Percentiles rank a stretch among this genome's conserved stretches.
Conservation (phyloP, 2,329 filamentous ascomycete genomes). For the Orbilia javanica region DNA sequence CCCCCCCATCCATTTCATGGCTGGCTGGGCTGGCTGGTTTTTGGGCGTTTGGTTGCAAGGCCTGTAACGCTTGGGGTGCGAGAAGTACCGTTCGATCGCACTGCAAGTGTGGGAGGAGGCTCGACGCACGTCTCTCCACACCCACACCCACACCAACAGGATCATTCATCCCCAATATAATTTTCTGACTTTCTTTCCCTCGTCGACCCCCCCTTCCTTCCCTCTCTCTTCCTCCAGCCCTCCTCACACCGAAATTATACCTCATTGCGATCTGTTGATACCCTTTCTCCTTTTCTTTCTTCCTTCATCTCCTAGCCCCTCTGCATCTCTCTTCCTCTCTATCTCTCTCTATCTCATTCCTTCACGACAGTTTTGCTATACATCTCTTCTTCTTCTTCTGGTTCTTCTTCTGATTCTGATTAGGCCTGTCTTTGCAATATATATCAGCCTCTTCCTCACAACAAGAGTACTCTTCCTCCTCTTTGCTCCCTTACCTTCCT, state of each 20-base stretch:
- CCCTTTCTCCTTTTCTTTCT: slow-evolving; percentile 29
- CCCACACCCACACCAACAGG: slow-evolving; percentile 57
- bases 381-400: not conserved
- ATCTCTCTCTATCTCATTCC: slow-evolving; percentile 34
- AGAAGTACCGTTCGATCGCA: slow-evolving; percentile 34
- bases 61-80: slow-evolving; percentile 31
- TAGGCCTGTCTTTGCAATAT: slow-evolving; percentile 13
- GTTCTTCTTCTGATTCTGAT: too few species aligned
- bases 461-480: not conserved
- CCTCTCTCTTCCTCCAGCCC: slow-evolving; percentile 33
- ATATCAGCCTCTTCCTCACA: slow-evolving; percentile 16
- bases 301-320: slow-evolving; percentile 9
- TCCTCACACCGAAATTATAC: slow-evolving; percentile 22
- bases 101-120: slow-evolving; percentile 32
- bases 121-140: slow-evolving; percentile 42
- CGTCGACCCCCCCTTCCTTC: slow-evolving; percentile 40
- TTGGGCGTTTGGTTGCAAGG: slow-evolving; percentile 32
- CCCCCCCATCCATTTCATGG: slow-evolving; percentile 35
- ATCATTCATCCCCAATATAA: slow-evolving; percentile 58
- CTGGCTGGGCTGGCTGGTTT: slow-evolving; percentile 9
- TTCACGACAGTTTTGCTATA: slow-evolving; percentile 23
- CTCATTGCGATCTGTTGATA: slow-evolving; percentile 43
- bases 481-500: slow-evolving; percentile 6
- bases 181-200: slow-evolving; percentile 53
- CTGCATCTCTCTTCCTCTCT: slow-evolving; percentile 26